Evolutionary conservation across 2,329 filamentous ascomycete genomes (phyloP), one percentile per base, ranked within the genome.

Genomic region (Chaetomiaceae sp.): DNA sequence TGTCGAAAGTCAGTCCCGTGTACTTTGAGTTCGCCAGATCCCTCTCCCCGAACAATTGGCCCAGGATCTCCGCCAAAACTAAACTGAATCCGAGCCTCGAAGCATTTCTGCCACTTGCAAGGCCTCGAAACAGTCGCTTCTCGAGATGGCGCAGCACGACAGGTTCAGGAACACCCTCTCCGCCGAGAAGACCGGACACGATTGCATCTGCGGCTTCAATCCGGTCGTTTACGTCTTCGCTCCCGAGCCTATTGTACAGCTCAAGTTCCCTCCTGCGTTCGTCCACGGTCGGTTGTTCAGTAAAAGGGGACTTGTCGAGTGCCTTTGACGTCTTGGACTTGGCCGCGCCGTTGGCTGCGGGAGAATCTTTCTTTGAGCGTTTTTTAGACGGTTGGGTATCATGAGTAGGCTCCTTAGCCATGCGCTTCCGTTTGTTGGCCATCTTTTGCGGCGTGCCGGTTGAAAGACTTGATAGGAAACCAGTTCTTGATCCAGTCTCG

Each of bases 61-160:
- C 77, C 40, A 96, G 67, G 8, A 95, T 73, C 69, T 96, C 91
- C 0, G 90, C 87, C 60, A 97, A 73, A 0, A 92, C 92, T 51
- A 96, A 78, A 49, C 90, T 95, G 68, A 95, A 96, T 3, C 94
- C 94, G 46, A 94, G 74, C 23, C 94, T 81, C 16, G 92, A 90
- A 11, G 89, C 89, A 72, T 96, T 96, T 53, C 90, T 85, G 50
- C 90, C 86, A 67, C 90, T 96, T 56, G 91, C 90, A 16, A 97
- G 82, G 36, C 94, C 94, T 50, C 89, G 84, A 67, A 96, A 89
- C 33, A 99, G 75, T 23, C 87, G 79, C 65, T 81, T 80, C 58
- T 82, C 79, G 27, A 86, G 71, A 61, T 86, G 82, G 54, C 80
- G 73, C 60, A 76, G 68, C 13, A 86, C 71, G 2, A 80, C 76